Percentiles rank a stretch among this genome's conserved stretches.
Conservation (phyloP, 2,329 filamentous ascomycete genomes). For the Talaromyces islandicus region DNA sequence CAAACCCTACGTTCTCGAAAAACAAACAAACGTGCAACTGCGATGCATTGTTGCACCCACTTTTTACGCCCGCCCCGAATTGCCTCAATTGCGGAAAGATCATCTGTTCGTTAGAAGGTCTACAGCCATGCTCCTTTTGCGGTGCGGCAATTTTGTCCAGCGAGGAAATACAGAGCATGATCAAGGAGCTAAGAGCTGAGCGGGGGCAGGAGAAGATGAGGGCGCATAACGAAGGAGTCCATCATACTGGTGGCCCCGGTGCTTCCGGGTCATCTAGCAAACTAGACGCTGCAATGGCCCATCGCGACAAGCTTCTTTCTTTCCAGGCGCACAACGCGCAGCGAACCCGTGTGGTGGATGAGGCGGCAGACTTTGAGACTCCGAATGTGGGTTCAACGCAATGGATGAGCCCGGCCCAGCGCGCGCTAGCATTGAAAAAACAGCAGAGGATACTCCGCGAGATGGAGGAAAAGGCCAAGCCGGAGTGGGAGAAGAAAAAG, state of each 20-base stretch:
- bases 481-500: constrained; percentile 82
- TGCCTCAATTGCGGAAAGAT: constrained; percentile 91
- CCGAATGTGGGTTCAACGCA: constrained; percentile 59
- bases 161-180: constrained; percentile 76
- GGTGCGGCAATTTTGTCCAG: constrained; percentile 64
- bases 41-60: constrained; percentile 77
- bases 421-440: constrained; percentile 73
- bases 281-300: constrained; percentile 64
- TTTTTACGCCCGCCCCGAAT: constrained; percentile 88
- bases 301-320: constrained; percentile 71
- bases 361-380: constrained; percentile 69
- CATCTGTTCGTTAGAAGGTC: constrained; percentile 86
- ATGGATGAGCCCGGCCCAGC: constrained; percentile 79
- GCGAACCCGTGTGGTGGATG: constrained; percentile 78
- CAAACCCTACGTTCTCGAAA: constrained; percentile 66
- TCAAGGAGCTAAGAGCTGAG: constrained; percentile 75
- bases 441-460: constrained; percentile 80
- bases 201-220: constrained; percentile 81
- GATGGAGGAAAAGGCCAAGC: constrained; percentile 77
- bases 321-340: constrained; percentile 84
- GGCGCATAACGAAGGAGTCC: constrained; percentile 58
- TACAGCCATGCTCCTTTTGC: constrained; percentile 93
- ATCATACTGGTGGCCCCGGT: constrained; percentile 30
- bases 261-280: constrained; percentile 42
- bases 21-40: constrained; percentile 74